Base-by-base conservation (phyloP, 1,284 basidiomycete species). In the Erythrobasidium hasegawianum region DNA sequence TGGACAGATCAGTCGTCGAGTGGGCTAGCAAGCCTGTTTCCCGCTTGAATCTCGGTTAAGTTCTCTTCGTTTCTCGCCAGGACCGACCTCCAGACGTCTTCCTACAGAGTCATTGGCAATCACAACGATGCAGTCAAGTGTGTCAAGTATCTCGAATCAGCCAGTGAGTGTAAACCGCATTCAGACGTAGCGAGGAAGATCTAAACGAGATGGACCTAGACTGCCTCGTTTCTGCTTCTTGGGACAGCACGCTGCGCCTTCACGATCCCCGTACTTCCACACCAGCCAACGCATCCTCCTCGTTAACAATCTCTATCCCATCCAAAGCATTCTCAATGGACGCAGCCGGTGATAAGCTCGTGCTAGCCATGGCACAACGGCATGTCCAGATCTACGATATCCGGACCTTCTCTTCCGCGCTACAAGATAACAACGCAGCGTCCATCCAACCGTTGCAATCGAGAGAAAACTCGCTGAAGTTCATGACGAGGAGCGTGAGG, bases 391-490 rank as follows among this genome's bases (percentile, higher is more conserved):
- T 96, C 11, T 96, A 89, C 73, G 88, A 92, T 70, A 80, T 90
- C 10, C 81, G 87, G 38, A 86, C 86, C 71, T 86, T 95, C 83
- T 59, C 59, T 14, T 41, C 65, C 8, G 64, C 66, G 38, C 8
- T 73, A 0, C 61, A 58, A 11, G 56, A 59, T 14, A n/a, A 26
- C n/a, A 49, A 29, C n/a, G 39, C 33, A 27, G 33, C 57, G 2
- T 57, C 62, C 4, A 64, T 72, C 14, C 78, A 81, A 59, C 85
- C 88, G 0, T 81, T 83, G 58, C 89, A 93, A 74, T 83, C 85
- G 74, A 80, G 96, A 68, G 96, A 97, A 79, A 93, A 89, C 76
- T 90, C 89, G 71, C 78, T 99, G 70, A 97, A 97, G 79, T 97
- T 89, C 77, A 89, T 97, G 87, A 94, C 94, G 38, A 80, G 93